A percentile compares a stretch with the other conserved stretches of the same genome.
phyloP scores from a whole-genome alignment of 129 eudicot species.

The Daucus carota region DNA sequence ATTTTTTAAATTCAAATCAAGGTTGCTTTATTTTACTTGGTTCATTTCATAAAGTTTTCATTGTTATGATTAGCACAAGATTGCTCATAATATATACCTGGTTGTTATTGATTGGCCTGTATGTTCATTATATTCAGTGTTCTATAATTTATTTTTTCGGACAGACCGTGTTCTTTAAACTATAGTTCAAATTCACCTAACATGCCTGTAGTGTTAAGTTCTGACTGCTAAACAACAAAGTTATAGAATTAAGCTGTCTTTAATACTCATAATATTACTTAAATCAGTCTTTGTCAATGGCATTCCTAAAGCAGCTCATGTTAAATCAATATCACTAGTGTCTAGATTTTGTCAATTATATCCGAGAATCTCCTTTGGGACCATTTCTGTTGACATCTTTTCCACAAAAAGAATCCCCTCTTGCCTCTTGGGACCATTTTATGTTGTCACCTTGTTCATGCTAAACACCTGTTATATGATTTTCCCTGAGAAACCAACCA shows the following conservation, averaged over 20 bases:
- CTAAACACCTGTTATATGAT: neutral
- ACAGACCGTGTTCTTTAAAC: no score
- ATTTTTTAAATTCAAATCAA: neutral
- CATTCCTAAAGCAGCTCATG: neutral
- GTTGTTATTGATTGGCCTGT: neutral
- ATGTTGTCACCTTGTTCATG: conserved; percentile 1
- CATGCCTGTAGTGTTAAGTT: neutral
- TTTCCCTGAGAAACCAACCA: neutral
- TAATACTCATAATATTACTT: neutral
- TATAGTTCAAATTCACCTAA: neutral
- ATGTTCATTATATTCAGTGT: no score
- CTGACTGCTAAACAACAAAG: neutral
- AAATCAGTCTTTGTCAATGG: neutral
- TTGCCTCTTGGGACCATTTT: conserved; percentile 5
- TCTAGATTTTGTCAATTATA: neutral
- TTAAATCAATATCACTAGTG: neutral
- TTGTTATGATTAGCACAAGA: neutral
- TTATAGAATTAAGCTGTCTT: neutral
- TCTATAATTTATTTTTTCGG: no score
- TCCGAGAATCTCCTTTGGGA: neutral
- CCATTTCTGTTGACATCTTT: neutral
- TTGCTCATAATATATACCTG: neutral
- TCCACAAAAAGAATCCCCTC: neutral
- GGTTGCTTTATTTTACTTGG: neutral
- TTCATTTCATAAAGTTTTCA: neutral